Conservation (phyloP, 805 yeast genomes). For the Tetrapisispora pingtungensis region DNA sequence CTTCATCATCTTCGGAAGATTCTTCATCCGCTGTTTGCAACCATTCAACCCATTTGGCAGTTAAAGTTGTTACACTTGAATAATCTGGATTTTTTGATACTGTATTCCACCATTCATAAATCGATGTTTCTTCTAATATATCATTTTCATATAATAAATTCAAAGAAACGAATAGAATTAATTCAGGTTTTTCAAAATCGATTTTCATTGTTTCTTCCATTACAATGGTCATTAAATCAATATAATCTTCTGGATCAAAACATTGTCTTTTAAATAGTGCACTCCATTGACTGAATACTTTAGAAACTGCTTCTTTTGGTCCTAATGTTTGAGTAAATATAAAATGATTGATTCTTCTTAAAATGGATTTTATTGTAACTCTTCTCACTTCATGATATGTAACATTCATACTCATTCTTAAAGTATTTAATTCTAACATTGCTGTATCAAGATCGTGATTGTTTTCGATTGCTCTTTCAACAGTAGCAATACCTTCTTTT, state of each 20-base stretch:
- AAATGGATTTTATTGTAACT: conserved; percentile 67
- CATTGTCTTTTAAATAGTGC: conserved; percentile 75
- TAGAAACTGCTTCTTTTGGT: conserved; percentile 63
- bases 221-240: conserved; percentile 50
- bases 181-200: conserved; percentile 28
- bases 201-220: conserved; percentile 27
- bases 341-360: conserved; percentile 60
- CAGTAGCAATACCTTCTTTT: conserved; percentile 87
- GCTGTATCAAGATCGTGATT: conserved; percentile 94
- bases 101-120: conserved; percentile 71
- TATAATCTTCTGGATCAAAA: conserved; percentile 67
- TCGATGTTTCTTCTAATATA: conserved; percentile 69
- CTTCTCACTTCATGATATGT: conserved; percentile 84
- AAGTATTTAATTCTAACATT: conserved; percentile 78
- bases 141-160: conserved; percentile 70
- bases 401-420: conserved; percentile 96
- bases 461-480: conserved; percentile 82
- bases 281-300: conserved; percentile 76
- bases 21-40: conserved; percentile 68
- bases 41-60: conserved; percentile 79
- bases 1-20: conserved; percentile 44
- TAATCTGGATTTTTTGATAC: conserved; percentile 32
- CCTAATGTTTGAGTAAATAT: conserved; percentile 68
- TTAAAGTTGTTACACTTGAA: conserved; percentile 43
- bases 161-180: conserved; percentile 32